Percentiles rank a stretch among this genome's conserved stretches.
Conservation (phyloP, 1,284 basidiomycete species). For the Ganoderma leucocontextum region DNA sequence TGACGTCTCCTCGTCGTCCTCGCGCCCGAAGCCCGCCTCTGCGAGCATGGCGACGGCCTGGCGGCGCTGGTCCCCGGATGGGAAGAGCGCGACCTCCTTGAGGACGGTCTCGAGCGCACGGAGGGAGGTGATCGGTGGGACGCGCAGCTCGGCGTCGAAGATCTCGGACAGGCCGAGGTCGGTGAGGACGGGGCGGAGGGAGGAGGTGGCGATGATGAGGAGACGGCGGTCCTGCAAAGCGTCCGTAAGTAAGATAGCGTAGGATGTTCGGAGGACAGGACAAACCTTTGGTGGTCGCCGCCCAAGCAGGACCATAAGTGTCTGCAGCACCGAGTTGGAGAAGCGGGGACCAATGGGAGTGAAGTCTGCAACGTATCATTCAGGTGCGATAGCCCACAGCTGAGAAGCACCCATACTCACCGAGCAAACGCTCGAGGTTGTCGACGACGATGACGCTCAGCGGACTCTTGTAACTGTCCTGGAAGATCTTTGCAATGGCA, state of each 20-base stretch:
- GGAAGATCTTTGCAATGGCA: slow-evolving; percentile 93
- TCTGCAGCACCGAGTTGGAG: slow-evolving; percentile 94
- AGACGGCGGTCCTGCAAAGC: slow-evolving; percentile 84
- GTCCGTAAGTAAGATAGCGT: slow-evolving; percentile 22
- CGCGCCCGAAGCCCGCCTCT: slow-evolving; percentile 76
- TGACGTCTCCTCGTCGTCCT: slow-evolving; percentile 52
- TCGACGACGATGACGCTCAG: slow-evolving; percentile 98
- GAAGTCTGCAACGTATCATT: slow-evolving; percentile 71
- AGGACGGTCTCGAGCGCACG: slow-evolving; percentile 81
- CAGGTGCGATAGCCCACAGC: not conserved
- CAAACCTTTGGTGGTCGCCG: slow-evolving; percentile 92
- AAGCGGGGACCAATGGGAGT: slow-evolving; percentile 98
- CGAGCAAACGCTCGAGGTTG: slow-evolving; percentile 88
- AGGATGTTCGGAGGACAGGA: not conserved
- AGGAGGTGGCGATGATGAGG: slow-evolving; percentile 93
- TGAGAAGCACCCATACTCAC: slow-evolving; percentile 51
- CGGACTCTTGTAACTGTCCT: slow-evolving; percentile 97
- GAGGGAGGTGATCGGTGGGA: slow-evolving; percentile 85
- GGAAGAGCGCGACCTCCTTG: slow-evolving; percentile 86
- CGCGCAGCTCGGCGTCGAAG: slow-evolving; percentile 91
- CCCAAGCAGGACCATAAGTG: slow-evolving; percentile 89
- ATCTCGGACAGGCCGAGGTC: slow-evolving; percentile 91
- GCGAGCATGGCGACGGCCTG: slow-evolving; percentile 74
- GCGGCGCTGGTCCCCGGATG: slow-evolving; percentile 61
- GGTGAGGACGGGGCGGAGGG: slow-evolving; percentile 85